A percentile compares a stretch with the other conserved stretches of the same genome.
Evolutionary conservation across 495 filamentous ascomycete species (phyloP).

Genomic region (Friedmanniomyces endolithicus): DNA sequence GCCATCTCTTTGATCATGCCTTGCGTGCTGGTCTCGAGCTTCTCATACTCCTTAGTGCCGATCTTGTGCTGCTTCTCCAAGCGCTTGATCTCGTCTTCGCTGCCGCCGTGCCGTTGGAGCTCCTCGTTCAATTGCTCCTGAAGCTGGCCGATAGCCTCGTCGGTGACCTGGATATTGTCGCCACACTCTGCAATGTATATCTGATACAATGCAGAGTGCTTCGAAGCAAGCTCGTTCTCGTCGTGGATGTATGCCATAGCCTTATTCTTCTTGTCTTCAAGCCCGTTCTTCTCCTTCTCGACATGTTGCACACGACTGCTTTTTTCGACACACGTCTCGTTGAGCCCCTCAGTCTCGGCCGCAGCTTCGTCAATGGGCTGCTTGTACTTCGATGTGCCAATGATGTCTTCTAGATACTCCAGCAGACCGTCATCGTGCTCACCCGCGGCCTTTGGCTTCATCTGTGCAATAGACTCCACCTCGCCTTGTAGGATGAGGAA

Average conservation of each 20-base stretch:
- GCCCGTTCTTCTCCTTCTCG: constrained; percentile 83
- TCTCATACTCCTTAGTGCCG: constrained; percentile 66
- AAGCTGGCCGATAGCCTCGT: constrained; percentile 81
- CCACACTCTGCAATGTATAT: constrained; percentile 75
- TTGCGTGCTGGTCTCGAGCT: constrained; percentile 70
- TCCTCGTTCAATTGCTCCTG: constrained; percentile 78
- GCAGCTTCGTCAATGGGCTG: constrained; percentile 89
- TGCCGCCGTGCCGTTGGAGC: constrained; percentile 82
- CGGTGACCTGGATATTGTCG: constrained; percentile 77
- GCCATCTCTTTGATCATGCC: constrained; percentile 74
- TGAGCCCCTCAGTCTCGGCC: constrained; percentile 74
- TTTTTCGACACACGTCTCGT: constrained; percentile 91
- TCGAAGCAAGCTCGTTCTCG: constrained; percentile 82
- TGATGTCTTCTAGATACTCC: constrained; percentile 97
- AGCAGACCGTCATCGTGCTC: constrained; percentile 93
- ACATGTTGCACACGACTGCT: constrained; percentile 89
- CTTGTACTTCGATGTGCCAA: constrained; percentile 96
- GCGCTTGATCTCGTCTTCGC: constrained; percentile 79
- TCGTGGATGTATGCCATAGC: constrained; percentile 77
- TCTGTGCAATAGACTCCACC: constrained; percentile 96
- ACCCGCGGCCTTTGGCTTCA: constrained; percentile 90
- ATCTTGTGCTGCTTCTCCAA: constrained; percentile 76
- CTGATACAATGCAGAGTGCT: constrained; percentile 83
- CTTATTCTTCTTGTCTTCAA: constrained; percentile 94
- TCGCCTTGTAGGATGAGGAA: constrained; percentile 96